Conservation (phyloP, 106 monocot genomes). For the Dendrobium catenatum region DNA sequence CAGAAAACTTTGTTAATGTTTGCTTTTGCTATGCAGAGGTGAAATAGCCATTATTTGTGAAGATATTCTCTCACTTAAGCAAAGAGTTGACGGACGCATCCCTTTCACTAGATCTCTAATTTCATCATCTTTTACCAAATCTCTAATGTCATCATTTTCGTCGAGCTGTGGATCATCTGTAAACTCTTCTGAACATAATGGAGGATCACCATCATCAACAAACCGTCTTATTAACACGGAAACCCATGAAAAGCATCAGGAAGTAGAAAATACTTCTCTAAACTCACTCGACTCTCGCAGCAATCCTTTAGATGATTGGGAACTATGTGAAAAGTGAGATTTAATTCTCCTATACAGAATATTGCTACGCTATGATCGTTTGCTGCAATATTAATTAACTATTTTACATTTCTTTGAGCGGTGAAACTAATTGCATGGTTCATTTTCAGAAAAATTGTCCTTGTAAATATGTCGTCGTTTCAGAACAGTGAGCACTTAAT, state of each 20-base stretch:
- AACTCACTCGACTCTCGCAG: not conserved
- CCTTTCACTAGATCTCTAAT: conserved; percentile 27
- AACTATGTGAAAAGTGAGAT: not conserved
- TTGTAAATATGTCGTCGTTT: too few relatives aligned
- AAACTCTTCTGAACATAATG: too few relatives aligned
- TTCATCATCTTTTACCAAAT: conserved; percentile 14
- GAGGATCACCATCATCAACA: not conserved
- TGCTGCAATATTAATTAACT: too few relatives aligned
- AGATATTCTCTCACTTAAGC: conserved; percentile 55
- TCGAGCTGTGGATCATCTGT: not conserved
- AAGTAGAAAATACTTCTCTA: not conserved
- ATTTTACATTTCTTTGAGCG: too few relatives aligned
- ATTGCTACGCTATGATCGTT: too few relatives aligned
- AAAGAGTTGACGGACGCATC: conserved; percentile 39
- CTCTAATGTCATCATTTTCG: conserved; percentile 17
- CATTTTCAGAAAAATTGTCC: too few relatives aligned
- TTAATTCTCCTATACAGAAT: not conserved
- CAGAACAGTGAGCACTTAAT: too few relatives aligned
- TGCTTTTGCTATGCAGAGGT: conserved; percentile 44
- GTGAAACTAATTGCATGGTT: too few relatives aligned
- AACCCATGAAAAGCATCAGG: not conserved
- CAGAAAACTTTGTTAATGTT: not conserved
- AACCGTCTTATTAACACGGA: not conserved
- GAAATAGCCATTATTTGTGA: conserved; percentile 77
- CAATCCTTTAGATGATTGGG: not conserved